These are phyloP conservation scores for Colletotrichum sp. DNA, from an alignment of 2,329 filamentous ascomycete species.

Conservation along the genomic window DNA sequence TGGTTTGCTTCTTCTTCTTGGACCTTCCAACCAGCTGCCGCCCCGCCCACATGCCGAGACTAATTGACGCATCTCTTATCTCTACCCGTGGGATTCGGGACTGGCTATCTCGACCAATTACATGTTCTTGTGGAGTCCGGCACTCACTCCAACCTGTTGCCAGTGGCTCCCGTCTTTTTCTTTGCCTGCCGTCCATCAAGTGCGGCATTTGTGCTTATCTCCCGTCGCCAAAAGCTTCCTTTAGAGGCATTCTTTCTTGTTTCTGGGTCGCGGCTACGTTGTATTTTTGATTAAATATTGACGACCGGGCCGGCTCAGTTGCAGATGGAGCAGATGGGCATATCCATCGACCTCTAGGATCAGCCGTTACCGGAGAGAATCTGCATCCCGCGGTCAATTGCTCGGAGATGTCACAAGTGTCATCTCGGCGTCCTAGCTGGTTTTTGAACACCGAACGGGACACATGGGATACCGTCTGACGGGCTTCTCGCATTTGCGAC, in stretches of 20 bases:
- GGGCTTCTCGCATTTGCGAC: background rate
- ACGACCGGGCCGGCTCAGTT: background rate
- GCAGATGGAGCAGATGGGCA: background rate
- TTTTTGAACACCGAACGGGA: background rate
- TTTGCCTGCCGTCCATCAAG: background rate
- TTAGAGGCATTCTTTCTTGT: background rate
- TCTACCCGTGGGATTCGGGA: background rate
- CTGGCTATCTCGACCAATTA: slow-evolving; percentile 12
- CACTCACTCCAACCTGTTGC: background rate
- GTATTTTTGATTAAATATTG: background rate
- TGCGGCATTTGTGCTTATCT: slow-evolving; percentile 21
- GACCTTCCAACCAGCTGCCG: background rate
- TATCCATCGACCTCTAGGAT: background rate
- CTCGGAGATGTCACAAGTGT: background rate
- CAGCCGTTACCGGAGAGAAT: slow-evolving; percentile 13
- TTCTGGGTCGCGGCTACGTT: background rate
- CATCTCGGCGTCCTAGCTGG: background rate
- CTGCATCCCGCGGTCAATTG: background rate
- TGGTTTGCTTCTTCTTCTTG: background rate
- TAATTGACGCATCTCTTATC: slow-evolving; percentile 9
- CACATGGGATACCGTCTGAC: background rate
- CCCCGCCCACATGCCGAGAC: slow-evolving; percentile 9
- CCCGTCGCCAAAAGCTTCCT: background rate
- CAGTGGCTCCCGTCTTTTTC: background rate
- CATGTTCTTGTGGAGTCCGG: background rate